Evolutionary conservation across 1,284 basidiomycete genomes (phyloP), one percentile per base, ranked within the genome.

Genomic region (Gomphus sp.): DNA sequence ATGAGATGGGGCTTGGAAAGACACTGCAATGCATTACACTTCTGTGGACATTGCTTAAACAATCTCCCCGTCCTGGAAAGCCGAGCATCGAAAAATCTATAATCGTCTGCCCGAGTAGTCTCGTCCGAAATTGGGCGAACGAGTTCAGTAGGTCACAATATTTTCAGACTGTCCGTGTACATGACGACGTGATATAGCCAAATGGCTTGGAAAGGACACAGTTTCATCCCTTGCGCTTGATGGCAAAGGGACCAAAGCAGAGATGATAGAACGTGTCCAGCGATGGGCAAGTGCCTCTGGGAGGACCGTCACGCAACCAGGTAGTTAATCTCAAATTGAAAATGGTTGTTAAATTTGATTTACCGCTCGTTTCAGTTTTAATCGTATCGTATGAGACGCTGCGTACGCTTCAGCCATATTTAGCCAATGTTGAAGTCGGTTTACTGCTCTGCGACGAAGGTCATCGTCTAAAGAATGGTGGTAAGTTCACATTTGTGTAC

Each of bases 381-480:
- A 98, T 99, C 65, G 96, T 98, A 1, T 99, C 97, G 0, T 99
- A 99, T 66, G 96, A 99, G 71, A 98, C 94, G 0, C 78, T 99
- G 53, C 84, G 94, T n/a, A 87, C 87, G 2, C 74, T 97, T 9
- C 80, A 85, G 7, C 83, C 74, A 4, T 83, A 94, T 66, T 77
- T 97, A 4, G 84, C 84, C 1, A 82, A 80, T 61, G 91, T 91
- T 61, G 85, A 80, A 52, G 92, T 99, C 37, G 97, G 97, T 0
- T 72, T 99, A 10, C 74, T 99, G 8, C 82, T 99, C 9, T 97
- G 93, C 63, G 96, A 99, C 67, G 96, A 99, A 74, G 96, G 97
- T 1, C 96, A 99, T 74, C 81, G 96, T 43, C 75, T 99, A 62
- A 99, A 99, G 77, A 99, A 99, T 68, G 91, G 93, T 50, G 91